A percentile compares a stretch with the other conserved stretches of the same genome.
Evolutionary conservation across 2,329 filamentous ascomycete genomes (phyloP).

Genomic region (Fusarium newnesense): DNA sequence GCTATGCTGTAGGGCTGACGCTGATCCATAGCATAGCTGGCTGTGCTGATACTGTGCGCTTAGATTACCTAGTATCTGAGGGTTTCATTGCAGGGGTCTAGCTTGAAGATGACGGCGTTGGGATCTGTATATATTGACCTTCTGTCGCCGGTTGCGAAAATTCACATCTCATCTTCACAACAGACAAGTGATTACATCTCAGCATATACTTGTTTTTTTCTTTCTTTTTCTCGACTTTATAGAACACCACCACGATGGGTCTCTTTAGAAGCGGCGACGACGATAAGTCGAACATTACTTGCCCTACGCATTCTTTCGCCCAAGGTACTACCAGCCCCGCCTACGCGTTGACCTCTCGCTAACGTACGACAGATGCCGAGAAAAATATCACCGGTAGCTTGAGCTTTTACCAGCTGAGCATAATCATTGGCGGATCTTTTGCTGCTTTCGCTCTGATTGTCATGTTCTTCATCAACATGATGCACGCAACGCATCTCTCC

Average conservation of each 20-base stretch:
- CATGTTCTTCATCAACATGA: slow-evolving; percentile 23
- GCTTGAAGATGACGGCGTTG: neutral
- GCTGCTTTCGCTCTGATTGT: slow-evolving; percentile 21
- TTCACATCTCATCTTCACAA: neutral
- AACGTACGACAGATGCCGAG: slow-evolving; percentile 15
- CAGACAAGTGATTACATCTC: neutral
- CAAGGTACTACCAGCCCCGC: slow-evolving; percentile 1
- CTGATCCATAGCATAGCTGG: neutral
- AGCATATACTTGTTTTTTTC: rapidly evolving
- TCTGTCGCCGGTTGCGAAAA: neutral
- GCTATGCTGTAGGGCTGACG: neutral
- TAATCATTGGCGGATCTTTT: slow-evolving; percentile 34
- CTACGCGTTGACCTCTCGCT: neutral
- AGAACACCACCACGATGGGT: neutral
- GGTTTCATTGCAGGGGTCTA: neutral
- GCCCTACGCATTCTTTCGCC: slow-evolving; percentile 12
- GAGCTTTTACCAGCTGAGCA: slow-evolving; percentile 30
- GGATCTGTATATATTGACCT: neutral
- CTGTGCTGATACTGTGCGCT: neutral
- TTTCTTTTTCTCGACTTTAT: neutral
- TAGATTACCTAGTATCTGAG: neutral
- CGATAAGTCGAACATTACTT: neutral
- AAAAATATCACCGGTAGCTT: slow-evolving; percentile 12
- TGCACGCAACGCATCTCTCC: slow-evolving; percentile 35
- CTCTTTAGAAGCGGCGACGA: neutral